Percentiles rank a stretch among this genome's conserved stretches.
Evolutionary conservation across 75 land plant genomes (phyloP).

Genomic region (Chamaecyparis obtusa): DNA sequence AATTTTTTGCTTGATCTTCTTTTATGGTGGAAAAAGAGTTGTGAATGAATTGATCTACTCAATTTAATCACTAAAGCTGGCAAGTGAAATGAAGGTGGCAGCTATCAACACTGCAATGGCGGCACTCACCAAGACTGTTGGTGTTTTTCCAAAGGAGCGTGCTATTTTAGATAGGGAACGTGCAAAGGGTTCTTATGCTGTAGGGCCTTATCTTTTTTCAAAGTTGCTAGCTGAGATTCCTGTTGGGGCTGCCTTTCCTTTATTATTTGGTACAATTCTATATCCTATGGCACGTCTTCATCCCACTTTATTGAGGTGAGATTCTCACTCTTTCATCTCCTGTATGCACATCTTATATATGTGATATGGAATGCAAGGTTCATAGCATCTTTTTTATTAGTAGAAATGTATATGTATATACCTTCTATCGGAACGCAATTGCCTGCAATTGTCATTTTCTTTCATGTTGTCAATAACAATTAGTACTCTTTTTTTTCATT

Average conservation of each 20-base stretch:
- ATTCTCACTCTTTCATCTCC: neutral
- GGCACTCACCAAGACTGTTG: constrained; percentile 98
- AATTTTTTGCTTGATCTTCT: neutral
- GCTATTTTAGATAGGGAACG: constrained; percentile 89
- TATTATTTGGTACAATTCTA: constrained; percentile 85
- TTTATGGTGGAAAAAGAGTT: neutral
- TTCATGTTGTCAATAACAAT: neutral
- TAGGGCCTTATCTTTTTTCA: constrained; percentile 90
- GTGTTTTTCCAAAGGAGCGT: constrained; percentile 97
- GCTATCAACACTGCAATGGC: constrained; percentile 99
- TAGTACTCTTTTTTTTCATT: neutral
- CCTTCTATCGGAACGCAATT: neutral
- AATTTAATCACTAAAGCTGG: neutral
- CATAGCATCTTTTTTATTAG: neutral
- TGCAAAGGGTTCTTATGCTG: constrained; percentile 81
- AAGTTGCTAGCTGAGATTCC: constrained; percentile 95
- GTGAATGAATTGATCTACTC: neutral
- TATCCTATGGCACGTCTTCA: constrained; percentile 99
- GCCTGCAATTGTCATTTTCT: constrained; percentile 5
- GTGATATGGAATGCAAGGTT: neutral
- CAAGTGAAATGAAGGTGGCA: constrained; percentile 62
- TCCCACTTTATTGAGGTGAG: constrained; percentile 71
- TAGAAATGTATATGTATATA: neutral
- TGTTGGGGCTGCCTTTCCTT: constrained; percentile 92
- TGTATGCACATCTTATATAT: neutral